A percentile compares a stretch with the other conserved stretches of the same genome.
phyloP scores from a whole-genome alignment of 805 yeast genomes.

The Pichia cabralensis region DNA sequence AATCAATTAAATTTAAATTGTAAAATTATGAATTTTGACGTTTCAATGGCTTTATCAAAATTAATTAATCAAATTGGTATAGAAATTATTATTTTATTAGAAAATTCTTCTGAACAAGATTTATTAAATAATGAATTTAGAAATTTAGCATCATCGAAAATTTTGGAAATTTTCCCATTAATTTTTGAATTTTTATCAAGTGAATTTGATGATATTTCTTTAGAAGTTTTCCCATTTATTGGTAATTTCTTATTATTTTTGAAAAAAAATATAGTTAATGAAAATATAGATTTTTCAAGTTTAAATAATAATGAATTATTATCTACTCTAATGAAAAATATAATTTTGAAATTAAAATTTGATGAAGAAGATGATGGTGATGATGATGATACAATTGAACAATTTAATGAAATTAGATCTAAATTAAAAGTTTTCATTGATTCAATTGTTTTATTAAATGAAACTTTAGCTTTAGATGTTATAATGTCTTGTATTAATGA shows the following conservation, averaged over 20 bases:
- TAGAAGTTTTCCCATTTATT: conserved; percentile 74
- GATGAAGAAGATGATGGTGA: conserved; percentile 52
- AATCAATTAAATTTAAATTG: conserved; percentile 28
- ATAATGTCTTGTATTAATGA: conserved; percentile 39
- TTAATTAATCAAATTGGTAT: conserved; percentile 63
- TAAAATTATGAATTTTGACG: conserved; percentile 50
- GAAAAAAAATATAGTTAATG: conserved; percentile 40
- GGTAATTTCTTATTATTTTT: conserved; percentile 63
- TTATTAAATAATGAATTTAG: conserved; percentile 30
- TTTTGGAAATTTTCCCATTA: conserved; percentile 61
- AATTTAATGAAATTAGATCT: conserved; percentile 69
- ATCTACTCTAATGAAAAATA: conserved; percentile 52
- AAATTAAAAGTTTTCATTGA: conserved; percentile 78
- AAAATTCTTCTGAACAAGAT: conserved; percentile 31
- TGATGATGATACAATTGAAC: conserved; percentile 65
- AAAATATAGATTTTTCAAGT: conserved; percentile 22
- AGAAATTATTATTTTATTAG: conserved; percentile 65
- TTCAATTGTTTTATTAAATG: conserved; percentile 45
- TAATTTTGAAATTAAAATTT: conserved; percentile 69
- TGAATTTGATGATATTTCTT: conserved; percentile 82
- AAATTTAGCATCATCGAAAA: conserved; percentile 31
- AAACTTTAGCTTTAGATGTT: conserved; percentile 27
- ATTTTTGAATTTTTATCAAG: conserved; percentile 62
- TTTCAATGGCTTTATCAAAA: conserved; percentile 62
- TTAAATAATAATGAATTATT: conserved; percentile 39